Evolutionary conservation across 139 green algal species (phyloP).

Genomic region (Diplosphaera chodatii): DNA sequence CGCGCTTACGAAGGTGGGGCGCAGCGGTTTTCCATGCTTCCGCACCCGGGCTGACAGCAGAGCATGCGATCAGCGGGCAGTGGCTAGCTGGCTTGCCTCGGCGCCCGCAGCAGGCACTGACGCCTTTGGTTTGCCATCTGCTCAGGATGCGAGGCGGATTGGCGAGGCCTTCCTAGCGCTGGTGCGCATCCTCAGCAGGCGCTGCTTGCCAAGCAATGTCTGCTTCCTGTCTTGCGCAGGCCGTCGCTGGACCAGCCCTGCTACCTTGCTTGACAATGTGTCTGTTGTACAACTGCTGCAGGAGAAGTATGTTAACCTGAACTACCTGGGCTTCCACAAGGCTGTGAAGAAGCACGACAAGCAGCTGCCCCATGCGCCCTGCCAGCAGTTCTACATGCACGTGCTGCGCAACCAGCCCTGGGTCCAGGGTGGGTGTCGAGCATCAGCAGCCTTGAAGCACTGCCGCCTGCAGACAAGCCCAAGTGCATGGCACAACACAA

Average conservation of each 20-base stretch:
- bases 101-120: no score
- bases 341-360: conserved; percentile 97
- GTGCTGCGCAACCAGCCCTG: conserved; percentile 85
- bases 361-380: conserved; percentile 66
- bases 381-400: conserved; percentile 82
- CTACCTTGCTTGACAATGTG: neutral
- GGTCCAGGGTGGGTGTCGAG: conserved; percentile 53
- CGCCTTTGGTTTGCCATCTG: neutral
- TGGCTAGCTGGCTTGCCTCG: no score
- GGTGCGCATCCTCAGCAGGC: conserved; percentile 3
- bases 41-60: no score
- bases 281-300: neutral
- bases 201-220: no score
- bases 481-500: no score
- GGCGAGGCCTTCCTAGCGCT: conserved; percentile 78
- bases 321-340: conserved; percentile 91
- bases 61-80: no score
- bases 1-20: neutral
- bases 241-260: no score
- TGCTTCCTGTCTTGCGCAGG: no score
- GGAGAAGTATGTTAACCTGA: conserved; percentile 91
- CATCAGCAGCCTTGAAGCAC: no score
- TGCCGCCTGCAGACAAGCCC: no score
- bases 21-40: neutral
- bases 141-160: conserved; percentile 70